Percentiles rank a stretch among this genome's conserved stretches.
phyloP scores from a whole-genome alignment of 2,329 filamentous ascomycete genomes.

The Sporothrix pallida region DNA sequence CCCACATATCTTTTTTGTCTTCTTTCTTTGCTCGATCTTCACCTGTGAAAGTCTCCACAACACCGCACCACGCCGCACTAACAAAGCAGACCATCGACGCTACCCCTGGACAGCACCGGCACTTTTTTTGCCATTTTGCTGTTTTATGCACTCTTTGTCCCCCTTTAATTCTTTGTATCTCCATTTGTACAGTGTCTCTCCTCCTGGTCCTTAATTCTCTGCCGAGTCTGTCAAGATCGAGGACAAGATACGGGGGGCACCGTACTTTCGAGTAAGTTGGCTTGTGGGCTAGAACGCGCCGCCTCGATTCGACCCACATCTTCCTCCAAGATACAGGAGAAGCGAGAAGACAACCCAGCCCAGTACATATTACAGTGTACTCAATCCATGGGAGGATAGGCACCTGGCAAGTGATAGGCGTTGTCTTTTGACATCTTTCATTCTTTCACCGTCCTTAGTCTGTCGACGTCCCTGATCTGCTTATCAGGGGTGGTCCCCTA shows the following conservation, averaged over 20 bases:
- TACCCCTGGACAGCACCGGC: constrained; percentile 20
- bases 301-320: constrained; percentile 17
- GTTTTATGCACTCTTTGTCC: neutral
- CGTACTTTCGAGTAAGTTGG: neutral
- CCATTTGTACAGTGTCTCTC: neutral
- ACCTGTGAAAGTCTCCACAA: constrained; percentile 20
- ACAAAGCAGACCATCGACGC: constrained; percentile 12
- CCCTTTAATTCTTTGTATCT: constrained; percentile 11
- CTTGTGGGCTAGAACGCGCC: constrained; percentile 4
- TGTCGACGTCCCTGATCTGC: neutral
- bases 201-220: neutral
- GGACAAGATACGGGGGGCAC: neutral
- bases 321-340: neutral
- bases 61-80: constrained; percentile 14
- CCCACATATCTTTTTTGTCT: neutral
- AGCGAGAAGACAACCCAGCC: neutral
- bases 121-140: neutral
- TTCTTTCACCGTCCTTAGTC: too few relatives aligned
- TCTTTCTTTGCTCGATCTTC: neutral
- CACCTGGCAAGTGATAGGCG: neutral
- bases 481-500: constrained; percentile 17
- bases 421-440: neutral
- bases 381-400: too few relatives aligned
- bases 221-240: neutral
- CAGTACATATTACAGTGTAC: neutral